Evolutionary conservation across 148 eudicot genomes (phyloP), one percentile per base, ranked within the genome.

Genomic region (Silene conica): DNA sequence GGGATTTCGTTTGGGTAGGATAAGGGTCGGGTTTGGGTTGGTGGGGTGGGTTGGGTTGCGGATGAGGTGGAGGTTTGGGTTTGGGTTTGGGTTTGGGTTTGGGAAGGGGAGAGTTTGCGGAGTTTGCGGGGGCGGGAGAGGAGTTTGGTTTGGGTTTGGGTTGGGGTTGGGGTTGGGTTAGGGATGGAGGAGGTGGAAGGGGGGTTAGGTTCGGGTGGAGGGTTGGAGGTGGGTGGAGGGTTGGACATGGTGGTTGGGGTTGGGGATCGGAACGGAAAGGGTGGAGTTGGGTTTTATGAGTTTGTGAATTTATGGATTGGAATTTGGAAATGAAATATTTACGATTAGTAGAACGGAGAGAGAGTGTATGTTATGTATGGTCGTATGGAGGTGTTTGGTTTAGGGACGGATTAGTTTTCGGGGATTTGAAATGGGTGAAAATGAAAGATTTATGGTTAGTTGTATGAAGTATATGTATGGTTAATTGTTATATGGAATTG

Each of bases 91-190:
- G 28, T 26, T 1, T 1, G 1, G 77, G 71, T 74, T 55, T 46
- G 5, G 67, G n/a, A 25, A 48, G 85, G 52, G 46, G 89, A 82
- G 62, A 87, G 78, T 63, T 80, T 87, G 2, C 81, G 81, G 72
- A 79, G 74, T 80, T 87, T 87, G 8, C 82, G 79, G 5, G 87
- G 87, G n/a, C 89, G 87, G 28, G 82, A 69, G 23, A 80, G 85
- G 70, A 87, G 83, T 52, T 87, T 87, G 16, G 86, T 1, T 4
- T 26, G 28, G 28, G 28, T 26, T 26, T 1, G 28, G 28, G 28
- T 26, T 26, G 28, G 28, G 28, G 28, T 26, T 26, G 28, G 28
- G 28, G 28, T 26, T 26, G 28, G 28, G 28, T 26, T 26, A 26
- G 80, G 59, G 23, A 78, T 61, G 10, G 60, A 67, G 45, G 79